Percentiles rank a stretch among this genome's conserved stretches.
Conservation (phyloP, 2,329 filamentous ascomycete genomes). For the Tolypocladium ovalisporum region DNA sequence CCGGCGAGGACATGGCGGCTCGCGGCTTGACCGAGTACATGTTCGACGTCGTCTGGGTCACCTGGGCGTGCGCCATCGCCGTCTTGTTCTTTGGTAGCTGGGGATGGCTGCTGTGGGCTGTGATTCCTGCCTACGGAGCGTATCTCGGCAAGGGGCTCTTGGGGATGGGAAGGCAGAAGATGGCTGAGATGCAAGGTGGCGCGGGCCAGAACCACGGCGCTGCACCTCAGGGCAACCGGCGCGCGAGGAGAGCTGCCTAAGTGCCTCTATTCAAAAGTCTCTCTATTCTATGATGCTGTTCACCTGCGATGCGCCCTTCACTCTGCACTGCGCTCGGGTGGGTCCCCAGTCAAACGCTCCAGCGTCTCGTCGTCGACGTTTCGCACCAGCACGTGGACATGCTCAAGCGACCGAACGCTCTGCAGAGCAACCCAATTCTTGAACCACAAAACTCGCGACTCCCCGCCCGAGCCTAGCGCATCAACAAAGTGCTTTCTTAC, state of each 20-base stretch:
- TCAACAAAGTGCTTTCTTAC: slow-evolving; percentile 58
- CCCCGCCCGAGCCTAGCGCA: slow-evolving; percentile 37
- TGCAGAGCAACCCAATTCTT: slow-evolving; percentile 89
- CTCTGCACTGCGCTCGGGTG: slow-evolving; percentile 23
- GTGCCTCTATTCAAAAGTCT: not conserved
- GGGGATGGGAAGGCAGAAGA: slow-evolving; percentile 39
- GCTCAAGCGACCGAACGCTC: slow-evolving; percentile 77
- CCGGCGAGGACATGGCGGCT: slow-evolving; percentile 81
- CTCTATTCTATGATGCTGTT: not conserved
- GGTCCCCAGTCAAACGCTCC: slow-evolving; percentile 41
- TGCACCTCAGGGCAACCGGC: slow-evolving; percentile 36
- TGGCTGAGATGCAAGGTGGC: slow-evolving; percentile 35
- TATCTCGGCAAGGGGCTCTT: slow-evolving; percentile 44
- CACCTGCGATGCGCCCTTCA: not conserved
- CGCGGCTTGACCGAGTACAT: slow-evolving; percentile 91
- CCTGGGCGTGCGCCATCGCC: slow-evolving; percentile 65
- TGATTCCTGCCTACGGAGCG: slow-evolving; percentile 43
- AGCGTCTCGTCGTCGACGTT: slow-evolving; percentile 40
- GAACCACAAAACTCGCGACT: slow-evolving; percentile 64
- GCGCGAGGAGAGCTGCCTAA: slow-evolving; percentile 42
- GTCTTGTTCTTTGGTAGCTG: slow-evolving; percentile 73
- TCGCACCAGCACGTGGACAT: slow-evolving; percentile 68
- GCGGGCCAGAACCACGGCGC: slow-evolving; percentile 15
- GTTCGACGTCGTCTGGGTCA: slow-evolving; percentile 96
- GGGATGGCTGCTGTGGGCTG: slow-evolving; percentile 47